phyloP scores from a whole-genome alignment of 768 basidiomycete species.

The Mycena albidolilacea region DNA sequence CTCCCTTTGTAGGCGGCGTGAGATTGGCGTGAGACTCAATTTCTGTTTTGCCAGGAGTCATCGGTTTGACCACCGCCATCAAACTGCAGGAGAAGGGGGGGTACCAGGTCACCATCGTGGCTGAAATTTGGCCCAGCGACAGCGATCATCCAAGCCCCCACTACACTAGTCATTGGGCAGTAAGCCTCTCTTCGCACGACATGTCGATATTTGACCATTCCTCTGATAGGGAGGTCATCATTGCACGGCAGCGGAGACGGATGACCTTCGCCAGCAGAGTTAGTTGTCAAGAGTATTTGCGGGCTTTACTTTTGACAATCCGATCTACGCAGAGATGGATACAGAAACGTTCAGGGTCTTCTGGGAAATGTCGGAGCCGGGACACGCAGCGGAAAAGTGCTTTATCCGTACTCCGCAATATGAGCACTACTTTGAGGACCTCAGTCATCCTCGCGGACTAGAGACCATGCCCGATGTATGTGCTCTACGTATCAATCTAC shows the following conservation, averaged over 20 bases:
- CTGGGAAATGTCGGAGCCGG: conserved; percentile 65
- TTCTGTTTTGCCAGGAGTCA: conserved; percentile 58
- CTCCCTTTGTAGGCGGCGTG: background rate
- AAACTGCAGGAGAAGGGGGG: conserved; percentile 62
- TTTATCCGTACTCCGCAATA: conserved; percentile 66
- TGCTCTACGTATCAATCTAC: background rate
- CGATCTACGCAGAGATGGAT: conserved; percentile 59
- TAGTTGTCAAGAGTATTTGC: background rate
- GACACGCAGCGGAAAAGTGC: conserved; percentile 54
- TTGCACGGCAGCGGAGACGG: conserved; percentile 47
- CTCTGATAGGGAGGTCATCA: conserved; percentile 49
- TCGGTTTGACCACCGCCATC: conserved; percentile 70
- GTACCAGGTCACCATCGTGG: conserved; percentile 65
- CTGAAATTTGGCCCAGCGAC: conserved; percentile 67
- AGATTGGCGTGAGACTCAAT: background rate
- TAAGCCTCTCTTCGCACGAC: conserved; percentile 42
- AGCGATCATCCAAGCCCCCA: conserved; percentile 64
- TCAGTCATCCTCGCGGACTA: conserved; percentile 43
- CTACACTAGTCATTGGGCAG: conserved; percentile 74
- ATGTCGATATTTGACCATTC: background rate
- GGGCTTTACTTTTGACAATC: background rate
- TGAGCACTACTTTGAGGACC: conserved; percentile 56
- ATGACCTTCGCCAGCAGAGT: conserved; percentile 30
- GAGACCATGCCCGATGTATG: conserved; percentile 58
- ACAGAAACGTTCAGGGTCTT: conserved; percentile 67